phyloP scores from a whole-genome alignment of 2,329 filamentous ascomycete genomes.

The Daldinia eschscholtzii region DNA sequence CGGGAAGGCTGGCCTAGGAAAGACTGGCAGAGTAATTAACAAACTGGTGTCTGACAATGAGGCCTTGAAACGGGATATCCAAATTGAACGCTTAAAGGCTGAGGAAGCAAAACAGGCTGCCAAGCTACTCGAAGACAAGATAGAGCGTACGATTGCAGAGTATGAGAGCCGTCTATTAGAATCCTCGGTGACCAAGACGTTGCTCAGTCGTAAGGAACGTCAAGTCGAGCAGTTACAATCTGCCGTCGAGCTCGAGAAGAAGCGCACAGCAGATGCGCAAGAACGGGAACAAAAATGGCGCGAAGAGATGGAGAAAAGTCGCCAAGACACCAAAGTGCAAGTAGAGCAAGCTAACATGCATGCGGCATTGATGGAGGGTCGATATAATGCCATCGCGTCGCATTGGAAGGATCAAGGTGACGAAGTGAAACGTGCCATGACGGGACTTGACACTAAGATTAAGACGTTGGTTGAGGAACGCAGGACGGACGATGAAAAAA shows the following conservation, averaged over 20 bases:
- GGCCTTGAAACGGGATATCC: conserved; percentile 77
- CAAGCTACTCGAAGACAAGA: conserved; percentile 76
- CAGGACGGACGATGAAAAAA: conserved; percentile 71
- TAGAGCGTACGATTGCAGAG: conserved; percentile 75
- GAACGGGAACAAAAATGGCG: conserved; percentile 72
- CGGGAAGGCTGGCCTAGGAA: conserved; percentile 77
- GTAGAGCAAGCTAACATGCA: conserved; percentile 75
- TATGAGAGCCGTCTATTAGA: conserved; percentile 78
- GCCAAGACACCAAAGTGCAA: conserved; percentile 69
- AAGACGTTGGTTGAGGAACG: conserved; percentile 67
- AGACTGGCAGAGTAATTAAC: conserved; percentile 84
- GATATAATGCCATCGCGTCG: conserved; percentile 74
- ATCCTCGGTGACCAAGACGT: conserved; percentile 76
- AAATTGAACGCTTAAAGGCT: conserved; percentile 73
- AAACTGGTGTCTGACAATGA: conserved; percentile 85
- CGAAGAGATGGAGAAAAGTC: conserved; percentile 72
- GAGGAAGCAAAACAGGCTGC: conserved; percentile 79
- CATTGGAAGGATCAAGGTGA: conserved; percentile 77
- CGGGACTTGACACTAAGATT: conserved; percentile 66
- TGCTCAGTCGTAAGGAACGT: conserved; percentile 78
- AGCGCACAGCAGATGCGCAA: conserved; percentile 70
- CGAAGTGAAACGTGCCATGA: conserved; percentile 67
- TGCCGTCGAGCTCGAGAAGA: conserved; percentile 73
- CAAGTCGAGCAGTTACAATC: conserved; percentile 77
- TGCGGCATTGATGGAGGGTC: conserved; percentile 76